Percentiles rank a stretch among this genome's conserved stretches.
phyloP scores from a whole-genome alignment of 2,329 filamentous ascomycete species.

The Calonectria pseudoreteaudii region DNA sequence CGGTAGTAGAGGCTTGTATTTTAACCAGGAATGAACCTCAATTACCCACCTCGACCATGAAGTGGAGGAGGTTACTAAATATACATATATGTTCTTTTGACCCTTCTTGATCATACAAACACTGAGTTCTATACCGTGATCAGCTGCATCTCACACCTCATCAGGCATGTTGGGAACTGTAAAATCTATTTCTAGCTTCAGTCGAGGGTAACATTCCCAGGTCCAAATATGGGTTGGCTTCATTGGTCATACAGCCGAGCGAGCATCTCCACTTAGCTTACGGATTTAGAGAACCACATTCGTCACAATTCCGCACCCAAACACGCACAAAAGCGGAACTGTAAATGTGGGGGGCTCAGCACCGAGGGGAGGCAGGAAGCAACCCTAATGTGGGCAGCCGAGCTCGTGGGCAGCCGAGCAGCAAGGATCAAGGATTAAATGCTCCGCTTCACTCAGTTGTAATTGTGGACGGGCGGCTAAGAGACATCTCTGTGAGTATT shows the following conservation, averaged over 20 bases:
- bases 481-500: not conserved
- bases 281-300: not conserved
- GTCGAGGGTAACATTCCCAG: not conserved
- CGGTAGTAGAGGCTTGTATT: no score
- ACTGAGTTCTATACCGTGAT: not conserved
- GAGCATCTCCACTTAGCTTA: not conserved
- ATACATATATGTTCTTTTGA: no score
- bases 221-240: not conserved
- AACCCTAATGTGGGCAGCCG: not conserved
- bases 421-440: not conserved
- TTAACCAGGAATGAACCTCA: no score
- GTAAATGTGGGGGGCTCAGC: not conserved
- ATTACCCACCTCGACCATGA: no score
- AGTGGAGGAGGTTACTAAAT: no score
- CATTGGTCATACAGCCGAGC: not conserved
- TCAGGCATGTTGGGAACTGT: not conserved
- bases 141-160: not conserved
- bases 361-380: not conserved
- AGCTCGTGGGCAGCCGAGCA: not conserved
- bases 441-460: not conserved
- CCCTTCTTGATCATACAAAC: no score
- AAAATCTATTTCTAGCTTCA: not conserved
- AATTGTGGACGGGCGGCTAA: not conserved
- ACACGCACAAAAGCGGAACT: not conserved
- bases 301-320: not conserved